Evolutionary conservation across 768 basidiomycete genomes (phyloP).

Genomic region (Serendipita vermifera): DNA sequence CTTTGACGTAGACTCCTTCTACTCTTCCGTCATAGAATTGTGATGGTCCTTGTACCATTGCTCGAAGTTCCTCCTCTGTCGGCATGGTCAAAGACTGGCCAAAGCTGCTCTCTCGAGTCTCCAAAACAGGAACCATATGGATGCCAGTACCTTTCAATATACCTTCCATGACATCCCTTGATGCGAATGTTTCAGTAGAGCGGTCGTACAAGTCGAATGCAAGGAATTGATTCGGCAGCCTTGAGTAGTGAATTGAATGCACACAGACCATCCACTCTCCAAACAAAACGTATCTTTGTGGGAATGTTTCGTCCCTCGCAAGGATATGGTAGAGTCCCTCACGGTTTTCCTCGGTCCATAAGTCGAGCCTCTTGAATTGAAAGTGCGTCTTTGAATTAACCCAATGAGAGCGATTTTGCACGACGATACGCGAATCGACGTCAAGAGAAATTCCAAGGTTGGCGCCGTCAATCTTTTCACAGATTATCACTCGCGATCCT

Average conservation of each 20-base stretch:
- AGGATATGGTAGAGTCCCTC: constrained; percentile 32
- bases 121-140: constrained; percentile 31
- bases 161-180: constrained; percentile 25
- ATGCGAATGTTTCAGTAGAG: constrained; percentile 29
- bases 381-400: constrained; percentile 42
- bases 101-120: constrained; percentile 24
- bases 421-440: constrained; percentile 32
- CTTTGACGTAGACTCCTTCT: constrained; percentile 48
- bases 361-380: constrained; percentile 46
- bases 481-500: constrained; percentile 30
- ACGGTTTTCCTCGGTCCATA: constrained; percentile 40
- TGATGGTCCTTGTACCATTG: constrained; percentile 36
- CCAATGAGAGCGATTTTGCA: constrained; percentile 53
- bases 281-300: constrained; percentile 45
- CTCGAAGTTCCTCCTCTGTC: constrained; percentile 27
- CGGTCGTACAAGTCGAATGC: constrained; percentile 52
- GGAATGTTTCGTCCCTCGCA: constrained; percentile 33
- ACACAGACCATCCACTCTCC: constrained; percentile 54
- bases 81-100: constrained; percentile 23
- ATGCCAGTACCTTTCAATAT: constrained; percentile 32
- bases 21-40: constrained; percentile 35
- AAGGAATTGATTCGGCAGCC: constrained; percentile 42
- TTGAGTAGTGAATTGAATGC: constrained; percentile 45
- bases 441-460: constrained; percentile 54
- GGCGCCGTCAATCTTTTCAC: constrained; percentile 55